Evolutionary conservation across 2,329 filamentous ascomycete species (phyloP).

Genomic region (Aspergillus sp.): DNA sequence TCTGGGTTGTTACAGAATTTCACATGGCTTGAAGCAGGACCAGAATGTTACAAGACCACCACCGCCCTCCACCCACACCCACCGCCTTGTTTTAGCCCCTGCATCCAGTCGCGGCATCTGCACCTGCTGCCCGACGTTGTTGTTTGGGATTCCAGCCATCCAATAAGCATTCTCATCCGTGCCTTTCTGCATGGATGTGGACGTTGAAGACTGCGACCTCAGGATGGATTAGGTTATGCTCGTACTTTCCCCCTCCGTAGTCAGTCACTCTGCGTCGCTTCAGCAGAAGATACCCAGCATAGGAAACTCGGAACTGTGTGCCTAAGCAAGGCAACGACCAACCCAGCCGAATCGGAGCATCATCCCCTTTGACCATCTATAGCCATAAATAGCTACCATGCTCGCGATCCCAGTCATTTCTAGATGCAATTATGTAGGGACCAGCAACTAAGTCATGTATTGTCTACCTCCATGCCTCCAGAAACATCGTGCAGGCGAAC

Average conservation of each 20-base stretch:
- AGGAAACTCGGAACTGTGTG: background rate
- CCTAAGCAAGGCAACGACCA: background rate
- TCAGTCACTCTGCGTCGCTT: background rate
- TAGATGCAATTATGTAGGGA: background rate
- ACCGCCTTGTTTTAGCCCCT: constrained; percentile 11
- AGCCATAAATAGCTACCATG: background rate
- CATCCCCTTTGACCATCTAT: background rate
- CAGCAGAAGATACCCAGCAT: background rate
- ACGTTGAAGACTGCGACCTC: background rate
- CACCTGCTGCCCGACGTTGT: constrained; percentile 6
- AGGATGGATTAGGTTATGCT: constrained; percentile 2
- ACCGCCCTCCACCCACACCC: constrained; percentile 1
- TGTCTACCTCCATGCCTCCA: background rate
- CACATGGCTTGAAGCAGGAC: constrained; percentile 3
- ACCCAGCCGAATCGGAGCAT: background rate
- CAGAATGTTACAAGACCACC: constrained; percentile 2
- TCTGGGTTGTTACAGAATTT: constrained; percentile 6
- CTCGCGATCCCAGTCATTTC: background rate
- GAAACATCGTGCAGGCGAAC: background rate
- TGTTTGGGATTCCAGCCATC: constrained; percentile 1
- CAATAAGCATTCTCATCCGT: background rate
- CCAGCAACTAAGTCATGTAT: background rate
- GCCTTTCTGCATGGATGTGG: background rate
- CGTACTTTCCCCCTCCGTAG: background rate
- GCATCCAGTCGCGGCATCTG: constrained; percentile 5